These are phyloP conservation scores for Trichoderma afroharzianum DNA, from an alignment of 2,329 filamentous ascomycete genomes.

Conservation along the genomic window DNA sequence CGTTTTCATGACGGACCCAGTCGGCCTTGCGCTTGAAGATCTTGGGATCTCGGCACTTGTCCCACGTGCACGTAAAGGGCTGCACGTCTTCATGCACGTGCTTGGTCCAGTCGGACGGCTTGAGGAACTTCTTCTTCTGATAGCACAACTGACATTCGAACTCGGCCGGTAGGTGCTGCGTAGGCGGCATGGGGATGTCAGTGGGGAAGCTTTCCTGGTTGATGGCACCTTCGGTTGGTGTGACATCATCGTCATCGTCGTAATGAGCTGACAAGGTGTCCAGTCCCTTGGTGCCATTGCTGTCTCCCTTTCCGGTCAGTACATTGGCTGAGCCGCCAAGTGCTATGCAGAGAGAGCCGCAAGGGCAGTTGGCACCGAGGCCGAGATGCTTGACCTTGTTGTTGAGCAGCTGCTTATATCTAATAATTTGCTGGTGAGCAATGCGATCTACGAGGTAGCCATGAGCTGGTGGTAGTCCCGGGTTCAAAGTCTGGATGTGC, in stretches of 20 bases:
- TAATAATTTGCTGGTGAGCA: slow-evolving; percentile 71
- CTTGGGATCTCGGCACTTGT: slow-evolving; percentile 76
- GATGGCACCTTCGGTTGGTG: slow-evolving; percentile 65
- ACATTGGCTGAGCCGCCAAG: slow-evolving; percentile 63
- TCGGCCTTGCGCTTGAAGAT: slow-evolving; percentile 95
- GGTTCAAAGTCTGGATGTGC: slow-evolving; percentile 71
- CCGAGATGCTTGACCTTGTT: slow-evolving; percentile 67
- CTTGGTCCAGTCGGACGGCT: slow-evolving; percentile 95
- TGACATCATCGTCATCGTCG: slow-evolving; percentile 58
- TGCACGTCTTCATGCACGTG: slow-evolving; percentile 92
- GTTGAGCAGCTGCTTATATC: slow-evolving; percentile 74
- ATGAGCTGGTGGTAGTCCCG: slow-evolving; percentile 55
- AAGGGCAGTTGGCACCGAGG: slow-evolving; percentile 58
- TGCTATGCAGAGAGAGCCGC: slow-evolving; percentile 59
- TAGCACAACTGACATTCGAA: slow-evolving; percentile 91
- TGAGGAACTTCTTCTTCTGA: slow-evolving; percentile 77
- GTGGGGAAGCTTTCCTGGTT: slow-evolving; percentile 70
- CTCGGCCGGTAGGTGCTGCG: slow-evolving; percentile 71
- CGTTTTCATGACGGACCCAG: slow-evolving; percentile 92
- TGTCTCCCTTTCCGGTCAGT: slow-evolving; percentile 52
- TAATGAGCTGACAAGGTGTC: slow-evolving; percentile 55
- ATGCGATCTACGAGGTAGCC: slow-evolving; percentile 73
- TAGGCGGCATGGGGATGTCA: slow-evolving; percentile 79
- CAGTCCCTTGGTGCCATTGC: slow-evolving; percentile 35
- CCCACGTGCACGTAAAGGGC: slow-evolving; percentile 90